Conservation (phyloP, 257 asterid species). For the Nyctanthes arbortristis region DNA sequence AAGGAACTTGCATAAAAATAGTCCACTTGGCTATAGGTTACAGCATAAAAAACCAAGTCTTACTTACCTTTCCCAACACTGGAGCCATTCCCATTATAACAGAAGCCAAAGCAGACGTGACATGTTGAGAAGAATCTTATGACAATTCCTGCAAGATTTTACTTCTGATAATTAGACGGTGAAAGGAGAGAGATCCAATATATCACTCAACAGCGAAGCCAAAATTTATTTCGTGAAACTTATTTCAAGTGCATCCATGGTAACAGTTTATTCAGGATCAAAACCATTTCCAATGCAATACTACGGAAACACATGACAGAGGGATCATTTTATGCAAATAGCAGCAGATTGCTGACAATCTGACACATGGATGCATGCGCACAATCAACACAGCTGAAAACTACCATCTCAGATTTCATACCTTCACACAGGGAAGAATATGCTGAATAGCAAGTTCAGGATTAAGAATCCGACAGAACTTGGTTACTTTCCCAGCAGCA, state of each 20-base stretch:
- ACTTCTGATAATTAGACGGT: slow-evolving; percentile 19
- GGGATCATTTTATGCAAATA: not conserved
- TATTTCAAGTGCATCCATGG: not conserved
- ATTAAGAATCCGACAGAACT: slow-evolving; percentile 72
- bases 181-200: slow-evolving; percentile 13
- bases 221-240: not conserved
- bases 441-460: slow-evolving; percentile 90
- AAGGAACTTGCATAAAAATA: not conserved
- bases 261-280: not conserved
- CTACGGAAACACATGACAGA: not conserved
- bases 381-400: not conserved
- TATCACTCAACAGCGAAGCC: slow-evolving; percentile 11
- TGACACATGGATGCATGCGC: not conserved
- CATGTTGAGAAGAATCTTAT: slow-evolving; percentile 93
- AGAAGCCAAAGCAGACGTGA: slow-evolving; percentile 90
- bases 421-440: slow-evolving; percentile 97
- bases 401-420: slow-evolving; percentile 23
- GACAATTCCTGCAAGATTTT: slow-evolving; percentile 69
- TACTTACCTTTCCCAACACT: slow-evolving; percentile 72
- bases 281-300: not conserved
- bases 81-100: slow-evolving; percentile 99
- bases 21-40: not conserved
- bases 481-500: slow-evolving; percentile 91
- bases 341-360: too few relatives aligned
- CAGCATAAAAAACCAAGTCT: not conserved